Percentiles rank a stretch among this genome's conserved stretches.
Conservation (phyloP, 768 basidiomycete genomes). For the Collybiopsis confluens region DNA sequence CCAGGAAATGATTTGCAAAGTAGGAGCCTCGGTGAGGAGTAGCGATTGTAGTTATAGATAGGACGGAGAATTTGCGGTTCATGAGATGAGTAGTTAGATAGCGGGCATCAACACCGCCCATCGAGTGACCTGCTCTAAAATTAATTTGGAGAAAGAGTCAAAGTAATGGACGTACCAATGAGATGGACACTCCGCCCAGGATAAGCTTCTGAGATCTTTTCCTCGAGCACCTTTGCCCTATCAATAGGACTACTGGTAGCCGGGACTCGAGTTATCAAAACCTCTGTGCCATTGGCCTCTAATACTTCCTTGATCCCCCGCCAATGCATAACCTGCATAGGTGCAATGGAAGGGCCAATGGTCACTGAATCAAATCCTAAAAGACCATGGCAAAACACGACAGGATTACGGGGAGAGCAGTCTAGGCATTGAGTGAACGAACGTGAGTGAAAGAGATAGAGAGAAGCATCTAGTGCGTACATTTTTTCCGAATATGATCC, state of each 20-base stretch:
- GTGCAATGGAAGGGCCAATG: constrained; percentile 70
- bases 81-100: constrained; percentile 80
- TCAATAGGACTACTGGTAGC: constrained; percentile 87
- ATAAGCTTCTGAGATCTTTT: constrained; percentile 74
- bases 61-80: constrained; percentile 70
- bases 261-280: constrained; percentile 91
- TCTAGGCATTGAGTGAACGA: constrained; percentile 48
- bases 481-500: constrained; percentile 49
- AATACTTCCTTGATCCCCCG: constrained; percentile 93
- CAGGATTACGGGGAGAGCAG: constrained; percentile 72
- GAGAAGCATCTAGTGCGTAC: constrained; percentile 34
- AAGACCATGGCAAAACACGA: constrained; percentile 95
- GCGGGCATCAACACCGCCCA: constrained; percentile 92
- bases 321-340: constrained; percentile 92
- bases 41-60: constrained; percentile 90
- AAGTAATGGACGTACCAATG: constrained; percentile 49
- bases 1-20: constrained; percentile 89
- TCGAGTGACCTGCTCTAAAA: constrained; percentile 9
- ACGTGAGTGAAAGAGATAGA: constrained; percentile 7
- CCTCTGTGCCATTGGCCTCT: constrained; percentile 82
- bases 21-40: constrained; percentile 92
- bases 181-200: constrained; percentile 85
- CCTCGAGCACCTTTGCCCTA: constrained; percentile 85
- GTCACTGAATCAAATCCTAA: constrained; percentile 86
- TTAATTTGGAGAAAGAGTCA: constrained; percentile 3